Base-by-base conservation (phyloP, 2,329 filamentous ascomycete genomes). In the Diaporthe helianthi region DNA sequence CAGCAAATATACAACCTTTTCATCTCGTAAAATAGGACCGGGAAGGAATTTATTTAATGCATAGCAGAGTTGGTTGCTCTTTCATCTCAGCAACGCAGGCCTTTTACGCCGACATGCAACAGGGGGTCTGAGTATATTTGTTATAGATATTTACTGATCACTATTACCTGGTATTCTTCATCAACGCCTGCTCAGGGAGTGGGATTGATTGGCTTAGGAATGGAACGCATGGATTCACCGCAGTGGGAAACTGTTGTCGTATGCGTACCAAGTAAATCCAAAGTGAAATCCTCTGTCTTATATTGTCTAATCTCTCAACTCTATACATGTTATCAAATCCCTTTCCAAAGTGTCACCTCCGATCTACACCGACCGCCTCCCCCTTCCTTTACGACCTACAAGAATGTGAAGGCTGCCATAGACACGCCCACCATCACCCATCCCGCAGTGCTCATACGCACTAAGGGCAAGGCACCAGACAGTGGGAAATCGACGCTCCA, bases 31-130 rank as follows among this genome's bases (percentile, higher is more conserved):
- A n/a, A 47, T 49, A 49, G 26, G 24, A 26, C 52, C 67, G 36
- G 33, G 29, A 44, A 22, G 4, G n/a, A 67, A 69, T 69, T 70
- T 61, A 58, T 67, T 58, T 12, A 6, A 36, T 36, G n/a, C 12
- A 33, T 29, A 10, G 8, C 22, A 12, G 8, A 13, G 41, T 5
- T 15, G 2, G 17, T 4, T 2, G 7, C n/a, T 26, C 29, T 15
- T 4, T 36, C 7, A 1, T 44, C 17, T 38, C 36, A 15, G 15
- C 5, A 38, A 38, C 12, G 13, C 12, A 13, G 12, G 13, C 36
- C 17, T 17, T 38, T 15, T 38, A 44, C 10, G 13, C n/a, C 6
- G 12, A 10, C 12, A 0, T 36, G 9, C 15, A 44, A 24, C 7
- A 6, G n/a, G 29, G 4, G 29, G 4, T 15, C 22, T 17, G 12